A percentile compares a stretch with the other conserved stretches of the same genome.
phyloP scores from a whole-genome alignment of 352 stramenopile genomes.

The Phytophthora crassamura region DNA sequence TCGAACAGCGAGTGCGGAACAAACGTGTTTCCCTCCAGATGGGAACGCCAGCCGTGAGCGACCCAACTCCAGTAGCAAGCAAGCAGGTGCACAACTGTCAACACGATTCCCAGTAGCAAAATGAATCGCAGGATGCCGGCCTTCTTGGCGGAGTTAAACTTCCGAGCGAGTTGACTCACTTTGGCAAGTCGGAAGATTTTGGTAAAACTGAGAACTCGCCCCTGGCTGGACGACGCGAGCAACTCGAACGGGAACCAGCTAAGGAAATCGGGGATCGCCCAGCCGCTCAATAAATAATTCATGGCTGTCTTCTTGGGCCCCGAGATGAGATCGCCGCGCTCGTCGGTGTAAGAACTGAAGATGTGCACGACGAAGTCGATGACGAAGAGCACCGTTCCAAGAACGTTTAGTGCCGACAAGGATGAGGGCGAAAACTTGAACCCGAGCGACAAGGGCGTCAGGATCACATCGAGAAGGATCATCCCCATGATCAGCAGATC shows the following conservation, averaged over 20 bases:
- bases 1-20: constrained; percentile 30
- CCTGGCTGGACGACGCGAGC: constrained; percentile 40
- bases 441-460: constrained; percentile 61
- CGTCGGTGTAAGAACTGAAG: constrained; percentile 61
- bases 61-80: constrained; percentile 75
- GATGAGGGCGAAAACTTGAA: constrained; percentile 46
- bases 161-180: constrained; percentile 60
- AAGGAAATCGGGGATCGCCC: constrained; percentile 69
- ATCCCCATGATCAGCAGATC: constrained; percentile 61
- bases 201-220: constrained; percentile 62
- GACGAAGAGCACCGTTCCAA: constrained; percentile 56
- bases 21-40: constrained; percentile 44
- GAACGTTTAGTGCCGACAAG: constrained; percentile 38
- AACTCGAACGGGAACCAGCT: constrained; percentile 75
- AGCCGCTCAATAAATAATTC: constrained; percentile 63
- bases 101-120: constrained; percentile 55
- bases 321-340: constrained; percentile 58
- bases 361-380: constrained; percentile 64
- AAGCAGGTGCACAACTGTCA: constrained; percentile 60
- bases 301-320: constrained; percentile 43
- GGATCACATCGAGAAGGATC: constrained; percentile 60
- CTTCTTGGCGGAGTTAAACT: constrained; percentile 72
- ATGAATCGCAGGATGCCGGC: constrained; percentile 66
- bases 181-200: constrained; percentile 80
- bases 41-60: constrained; percentile 48